Conservation (phyloP, 2,329 filamentous ascomycete genomes). For the Curvularia spicifera region DNA sequence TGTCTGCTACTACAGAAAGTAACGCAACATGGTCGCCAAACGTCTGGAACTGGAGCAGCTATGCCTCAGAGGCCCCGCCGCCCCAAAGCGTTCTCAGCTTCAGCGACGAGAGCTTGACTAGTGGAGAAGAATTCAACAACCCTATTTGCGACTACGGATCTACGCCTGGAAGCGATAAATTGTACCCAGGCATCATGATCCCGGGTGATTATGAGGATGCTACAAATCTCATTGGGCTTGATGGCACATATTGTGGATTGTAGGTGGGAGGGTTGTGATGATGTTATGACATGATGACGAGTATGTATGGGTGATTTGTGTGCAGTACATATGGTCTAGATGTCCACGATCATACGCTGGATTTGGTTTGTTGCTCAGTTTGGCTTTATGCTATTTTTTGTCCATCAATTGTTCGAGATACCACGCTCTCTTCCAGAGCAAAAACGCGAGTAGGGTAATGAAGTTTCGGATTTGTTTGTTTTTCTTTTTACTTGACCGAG, state of each 20-base stretch:
- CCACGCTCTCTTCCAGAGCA: conserved; percentile 30
- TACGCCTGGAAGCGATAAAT: conserved; percentile 39
- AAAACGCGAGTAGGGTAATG: conserved; percentile 1
- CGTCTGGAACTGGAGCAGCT: conserved; percentile 44
- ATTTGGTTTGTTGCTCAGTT: background rate
- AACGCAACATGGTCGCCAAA: conserved; percentile 47
- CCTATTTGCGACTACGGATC: conserved; percentile 38
- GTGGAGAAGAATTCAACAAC: conserved; percentile 54
- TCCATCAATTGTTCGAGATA: conserved; percentile 24
- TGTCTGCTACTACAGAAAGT: conserved; percentile 39
- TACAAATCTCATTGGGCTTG: conserved; percentile 45
- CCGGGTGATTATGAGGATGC: conserved; percentile 40
- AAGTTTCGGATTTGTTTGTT: background rate
- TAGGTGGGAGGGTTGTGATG: background rate
- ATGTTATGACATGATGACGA: conserved; percentile 5
- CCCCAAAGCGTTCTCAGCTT: conserved; percentile 65
- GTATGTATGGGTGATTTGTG: background rate
- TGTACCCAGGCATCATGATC: conserved; percentile 48
- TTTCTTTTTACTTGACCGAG: background rate
- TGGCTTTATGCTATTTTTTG: conserved; percentile 1
- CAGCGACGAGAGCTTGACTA: conserved; percentile 65
- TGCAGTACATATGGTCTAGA: background rate
- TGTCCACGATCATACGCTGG: background rate
- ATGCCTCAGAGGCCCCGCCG: conserved; percentile 35
- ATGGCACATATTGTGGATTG: conserved; percentile 52